These are phyloP conservation scores for Fusarium sacchari DNA, from an alignment of 2,329 filamentous ascomycete genomes.

Conservation along the genomic window DNA sequence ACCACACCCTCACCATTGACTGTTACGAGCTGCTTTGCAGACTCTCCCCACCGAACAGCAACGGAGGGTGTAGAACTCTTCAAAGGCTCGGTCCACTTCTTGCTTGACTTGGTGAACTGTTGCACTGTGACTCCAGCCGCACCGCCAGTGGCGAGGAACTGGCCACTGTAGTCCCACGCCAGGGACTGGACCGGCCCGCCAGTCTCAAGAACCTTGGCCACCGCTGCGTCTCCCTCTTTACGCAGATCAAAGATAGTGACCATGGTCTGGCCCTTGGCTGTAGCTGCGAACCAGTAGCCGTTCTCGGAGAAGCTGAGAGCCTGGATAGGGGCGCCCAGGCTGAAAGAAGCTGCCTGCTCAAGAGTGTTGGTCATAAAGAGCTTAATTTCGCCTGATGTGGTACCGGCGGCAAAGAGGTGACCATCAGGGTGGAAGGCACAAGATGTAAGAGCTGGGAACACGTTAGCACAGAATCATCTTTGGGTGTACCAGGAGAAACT, in stretches of 20 bases:
- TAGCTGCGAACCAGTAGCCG: conserved; percentile 92
- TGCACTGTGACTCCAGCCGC: conserved; percentile 85
- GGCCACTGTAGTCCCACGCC: conserved; percentile 93
- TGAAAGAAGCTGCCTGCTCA: conserved; percentile 79
- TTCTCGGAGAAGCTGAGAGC: conserved; percentile 92
- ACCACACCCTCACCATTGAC: conserved; percentile 80
- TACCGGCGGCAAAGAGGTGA: conserved; percentile 89
- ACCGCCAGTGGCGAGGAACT: conserved; percentile 87
- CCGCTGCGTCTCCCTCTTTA: conserved; percentile 84
- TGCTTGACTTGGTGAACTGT: conserved; percentile 86
- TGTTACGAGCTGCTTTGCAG: conserved; percentile 78
- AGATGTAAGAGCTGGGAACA: conserved; percentile 71
- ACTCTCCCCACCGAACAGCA: conserved; percentile 79
- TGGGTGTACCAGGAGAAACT: conserved; percentile 49
- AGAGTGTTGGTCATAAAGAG: conserved; percentile 89
- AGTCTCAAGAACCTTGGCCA: conserved; percentile 86
- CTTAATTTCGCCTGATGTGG: conserved; percentile 82
- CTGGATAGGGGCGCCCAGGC: conserved; percentile 74
- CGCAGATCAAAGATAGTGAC: conserved; percentile 93
- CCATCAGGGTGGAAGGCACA: conserved; percentile 95
- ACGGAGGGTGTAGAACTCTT: conserved; percentile 78
- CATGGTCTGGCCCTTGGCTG: conserved; percentile 78
- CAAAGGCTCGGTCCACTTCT: conserved; percentile 89
- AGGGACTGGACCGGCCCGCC: conserved; percentile 81
- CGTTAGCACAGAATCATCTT: conserved; percentile 2